A percentile compares a stretch with the other conserved stretches of the same genome.
Conservation (phyloP, 192 early-diverging fungal genomes). For the Radiomyces spectabilis region DNA sequence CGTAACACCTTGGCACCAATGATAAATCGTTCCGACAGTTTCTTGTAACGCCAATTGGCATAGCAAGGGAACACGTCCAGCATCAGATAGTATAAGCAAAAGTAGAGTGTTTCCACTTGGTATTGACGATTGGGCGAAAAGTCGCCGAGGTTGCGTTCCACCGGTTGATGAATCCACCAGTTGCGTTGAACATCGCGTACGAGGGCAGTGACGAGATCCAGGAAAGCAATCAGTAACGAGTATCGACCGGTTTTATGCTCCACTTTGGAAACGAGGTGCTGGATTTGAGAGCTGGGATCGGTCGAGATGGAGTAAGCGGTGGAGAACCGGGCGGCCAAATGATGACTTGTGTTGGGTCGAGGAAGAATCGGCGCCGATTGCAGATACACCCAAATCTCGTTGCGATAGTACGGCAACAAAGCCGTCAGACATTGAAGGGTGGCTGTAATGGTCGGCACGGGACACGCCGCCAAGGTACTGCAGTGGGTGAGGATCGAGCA, state of each 20-base stretch:
- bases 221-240: constrained; percentile 13
- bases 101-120: constrained; percentile 6
- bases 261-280: constrained; percentile 9
- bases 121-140: too few relatives aligned
- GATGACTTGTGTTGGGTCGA: not conserved
- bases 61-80: constrained; percentile 25
- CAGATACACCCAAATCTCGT: constrained; percentile 15
- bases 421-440: constrained; percentile 12
- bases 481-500: not conserved
- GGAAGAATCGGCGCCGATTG: constrained; percentile 13
- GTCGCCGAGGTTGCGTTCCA: too few relatives aligned
- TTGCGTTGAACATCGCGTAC: constrained; percentile 17
- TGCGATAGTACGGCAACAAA: constrained; percentile 9
- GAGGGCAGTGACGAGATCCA: constrained; percentile 14
- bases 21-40: constrained; percentile 11
- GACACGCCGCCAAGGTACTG: not conserved
- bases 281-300: constrained; percentile 4
- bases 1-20: constrained; percentile 19
- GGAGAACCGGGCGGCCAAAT: not conserved
- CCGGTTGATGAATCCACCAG: constrained; percentile 4
- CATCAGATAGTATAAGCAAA: constrained; percentile 16
- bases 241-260: constrained; percentile 18
- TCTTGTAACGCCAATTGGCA: constrained; percentile 23
- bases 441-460: not conserved
- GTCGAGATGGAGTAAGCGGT: not conserved